Percentiles rank a stretch among this genome's conserved stretches.
Evolutionary conservation across 169 alveolate genomes (phyloP).

Genomic region (Cryptosporidium felis): DNA sequence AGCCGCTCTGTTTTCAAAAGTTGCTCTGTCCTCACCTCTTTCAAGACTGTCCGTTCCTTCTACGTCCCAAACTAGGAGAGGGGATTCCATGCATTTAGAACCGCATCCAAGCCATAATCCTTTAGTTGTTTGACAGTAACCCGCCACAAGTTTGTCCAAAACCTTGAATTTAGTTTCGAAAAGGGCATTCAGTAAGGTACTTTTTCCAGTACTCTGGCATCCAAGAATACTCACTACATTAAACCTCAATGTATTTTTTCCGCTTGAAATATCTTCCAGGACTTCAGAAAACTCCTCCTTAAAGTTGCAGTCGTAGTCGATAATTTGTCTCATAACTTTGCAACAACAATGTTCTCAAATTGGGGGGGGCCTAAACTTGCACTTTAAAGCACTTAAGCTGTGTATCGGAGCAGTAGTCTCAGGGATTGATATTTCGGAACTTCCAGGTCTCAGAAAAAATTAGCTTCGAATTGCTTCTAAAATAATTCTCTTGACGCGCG

Average conservation of each 20-base stretch:
- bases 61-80: slow-evolving; percentile 85
- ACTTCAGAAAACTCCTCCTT: slow-evolving; percentile 57
- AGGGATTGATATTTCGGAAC: too few species aligned
- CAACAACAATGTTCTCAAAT: too few species aligned
- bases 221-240: slow-evolving; percentile 89
- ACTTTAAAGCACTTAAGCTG: too few species aligned
- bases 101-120: slow-evolving; percentile 87
- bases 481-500: too few species aligned
- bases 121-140: slow-evolving; percentile 91
- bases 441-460: too few species aligned
- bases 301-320: slow-evolving; percentile 70
- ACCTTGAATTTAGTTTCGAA: slow-evolving; percentile 85
- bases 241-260: slow-evolving; percentile 74
- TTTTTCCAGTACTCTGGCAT: slow-evolving; percentile 91
- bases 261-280: slow-evolving; percentile 5
- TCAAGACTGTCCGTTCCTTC: slow-evolving; percentile 91
- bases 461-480: too few species aligned
- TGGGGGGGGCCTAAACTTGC: too few species aligned
- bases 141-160: slow-evolving; percentile 82
- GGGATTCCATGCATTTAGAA: slow-evolving; percentile 18
- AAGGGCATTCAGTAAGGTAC: slow-evolving; percentile 84
- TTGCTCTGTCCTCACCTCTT: slow-evolving; percentile 85
- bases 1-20: slow-evolving; percentile 90
- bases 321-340: slow-evolving; percentile 61
- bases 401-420: too few species aligned